Conservation (phyloP, 148 eudicot species). For the Diospyros lotus region DNA sequence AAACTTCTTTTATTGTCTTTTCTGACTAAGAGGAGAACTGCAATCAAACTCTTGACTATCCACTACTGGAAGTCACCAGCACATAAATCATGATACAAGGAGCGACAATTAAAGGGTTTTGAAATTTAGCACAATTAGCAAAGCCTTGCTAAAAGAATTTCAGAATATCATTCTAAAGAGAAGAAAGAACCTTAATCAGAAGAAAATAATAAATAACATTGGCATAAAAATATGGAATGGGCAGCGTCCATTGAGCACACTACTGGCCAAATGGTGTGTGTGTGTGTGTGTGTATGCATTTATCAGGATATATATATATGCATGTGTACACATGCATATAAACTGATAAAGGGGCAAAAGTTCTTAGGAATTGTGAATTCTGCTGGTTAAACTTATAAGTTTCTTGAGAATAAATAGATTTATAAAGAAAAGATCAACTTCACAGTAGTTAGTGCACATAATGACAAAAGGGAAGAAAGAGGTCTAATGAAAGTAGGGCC, state of each 20-base stretch:
- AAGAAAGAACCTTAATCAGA: not conserved
- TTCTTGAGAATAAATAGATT: not conserved
- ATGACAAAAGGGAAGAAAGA: not conserved
- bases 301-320: too few relatives aligned
- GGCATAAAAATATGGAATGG: not conserved
- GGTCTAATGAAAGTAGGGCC: not conserved
- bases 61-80: not conserved
- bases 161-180: not conserved
- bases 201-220: not conserved
- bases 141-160: not conserved
- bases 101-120: not conserved
- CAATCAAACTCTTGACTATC: not conserved
- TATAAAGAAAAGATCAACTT: not conserved
- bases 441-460: not conserved
- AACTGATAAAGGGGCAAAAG: not conserved
- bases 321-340: too few relatives aligned
- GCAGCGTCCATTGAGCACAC: not conserved
- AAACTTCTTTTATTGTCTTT: not conserved
- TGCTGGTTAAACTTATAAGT: not conserved
- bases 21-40: not conserved
- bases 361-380: not conserved
- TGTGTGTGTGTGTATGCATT: too few relatives aligned
- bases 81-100: not conserved
- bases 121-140: not conserved
- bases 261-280: not conserved